Percentiles rank a stretch among this genome's conserved stretches.
Evolutionary conservation across 2,329 filamentous ascomycete species (phyloP).

Genomic region (Alternaria arborescens): DNA sequence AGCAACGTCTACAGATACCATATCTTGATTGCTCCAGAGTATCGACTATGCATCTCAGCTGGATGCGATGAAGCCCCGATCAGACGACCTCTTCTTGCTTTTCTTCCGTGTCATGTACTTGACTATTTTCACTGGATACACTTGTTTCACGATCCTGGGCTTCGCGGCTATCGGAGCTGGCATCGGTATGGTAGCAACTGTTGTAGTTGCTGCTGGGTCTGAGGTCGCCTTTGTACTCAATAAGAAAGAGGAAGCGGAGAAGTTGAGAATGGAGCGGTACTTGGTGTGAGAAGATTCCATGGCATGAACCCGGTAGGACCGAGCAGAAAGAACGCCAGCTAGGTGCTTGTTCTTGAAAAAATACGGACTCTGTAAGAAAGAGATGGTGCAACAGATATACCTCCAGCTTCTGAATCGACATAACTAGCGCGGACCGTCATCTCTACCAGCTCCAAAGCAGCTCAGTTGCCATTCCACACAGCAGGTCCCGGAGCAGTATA

Average conservation of each 20-base stretch:
- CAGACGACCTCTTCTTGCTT: conserved; percentile 21
- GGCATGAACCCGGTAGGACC: background rate
- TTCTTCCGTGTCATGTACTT: conserved; percentile 26
- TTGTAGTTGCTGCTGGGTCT: conserved; percentile 20
- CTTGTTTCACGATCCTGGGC: conserved; percentile 24
- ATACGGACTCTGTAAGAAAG: background rate
- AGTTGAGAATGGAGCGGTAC: conserved; percentile 13
- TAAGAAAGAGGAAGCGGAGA: conserved; percentile 13
- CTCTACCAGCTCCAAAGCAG: background rate
- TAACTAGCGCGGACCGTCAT: background rate
- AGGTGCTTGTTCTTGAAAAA: background rate
- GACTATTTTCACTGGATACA: conserved; percentile 22
- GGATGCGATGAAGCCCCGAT: conserved; percentile 11
- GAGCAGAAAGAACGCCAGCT: background rate
- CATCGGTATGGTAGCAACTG: conserved; percentile 19
- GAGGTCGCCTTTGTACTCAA: conserved; percentile 19
- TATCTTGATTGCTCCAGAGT: background rate
- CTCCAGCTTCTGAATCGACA: background rate
- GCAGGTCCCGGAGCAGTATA: conserved; percentile 40
- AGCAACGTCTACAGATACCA: background rate
- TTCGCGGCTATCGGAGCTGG: conserved; percentile 20
- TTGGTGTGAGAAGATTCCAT: conserved; percentile 6
- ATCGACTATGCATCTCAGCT: background rate
- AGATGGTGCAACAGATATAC: background rate
- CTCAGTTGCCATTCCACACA: conserved; percentile 32